Evolutionary conservation across 345 rosid genomes (phyloP).

Genomic region (Iberis pinnata): DNA sequence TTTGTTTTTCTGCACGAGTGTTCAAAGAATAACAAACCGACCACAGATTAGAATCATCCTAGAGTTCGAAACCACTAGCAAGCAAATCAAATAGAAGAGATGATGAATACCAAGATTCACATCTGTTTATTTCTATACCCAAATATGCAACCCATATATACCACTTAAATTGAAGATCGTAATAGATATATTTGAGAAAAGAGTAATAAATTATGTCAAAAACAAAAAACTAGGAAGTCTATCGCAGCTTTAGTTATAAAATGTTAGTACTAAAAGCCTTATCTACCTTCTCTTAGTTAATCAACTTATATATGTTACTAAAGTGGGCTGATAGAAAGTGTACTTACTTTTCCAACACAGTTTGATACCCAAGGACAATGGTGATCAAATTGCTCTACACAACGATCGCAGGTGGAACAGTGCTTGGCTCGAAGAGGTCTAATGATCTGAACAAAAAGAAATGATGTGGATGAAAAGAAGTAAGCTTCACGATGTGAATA

Average conservation of each 20-base stretch:
- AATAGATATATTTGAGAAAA: not conserved
- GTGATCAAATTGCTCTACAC: constrained; percentile 98
- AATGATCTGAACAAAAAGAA: constrained; percentile 52
- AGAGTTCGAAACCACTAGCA: constrained; percentile 27
- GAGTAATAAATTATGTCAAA: not conserved
- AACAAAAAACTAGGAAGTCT: not conserved
- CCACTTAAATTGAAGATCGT: no score
- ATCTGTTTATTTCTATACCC: no score
- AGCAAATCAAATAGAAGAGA: not conserved
- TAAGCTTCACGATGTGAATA: constrained; percentile 9
- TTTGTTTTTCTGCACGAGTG: constrained; percentile 78
- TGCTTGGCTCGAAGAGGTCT: constrained; percentile 98
- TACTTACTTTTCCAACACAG: constrained; percentile 89
- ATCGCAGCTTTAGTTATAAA: not conserved
- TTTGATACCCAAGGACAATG: constrained; percentile 99
- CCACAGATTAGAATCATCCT: constrained; percentile 17
- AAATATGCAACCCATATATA: no score
- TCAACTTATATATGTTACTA: not conserved
- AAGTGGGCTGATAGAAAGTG: not conserved
- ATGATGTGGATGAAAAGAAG: constrained; percentile 1
- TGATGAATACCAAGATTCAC: constrained; percentile 4
- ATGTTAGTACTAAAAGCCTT: constrained; percentile 20
- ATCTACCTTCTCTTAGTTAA: not conserved
- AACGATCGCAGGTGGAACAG: constrained; percentile 87
- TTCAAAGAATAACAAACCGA: constrained; percentile 7